Percentiles rank a stretch among this genome's conserved stretches.
Evolutionary conservation across 2,329 filamentous ascomycete species (phyloP).

Genomic region (Microdochium nivale): DNA sequence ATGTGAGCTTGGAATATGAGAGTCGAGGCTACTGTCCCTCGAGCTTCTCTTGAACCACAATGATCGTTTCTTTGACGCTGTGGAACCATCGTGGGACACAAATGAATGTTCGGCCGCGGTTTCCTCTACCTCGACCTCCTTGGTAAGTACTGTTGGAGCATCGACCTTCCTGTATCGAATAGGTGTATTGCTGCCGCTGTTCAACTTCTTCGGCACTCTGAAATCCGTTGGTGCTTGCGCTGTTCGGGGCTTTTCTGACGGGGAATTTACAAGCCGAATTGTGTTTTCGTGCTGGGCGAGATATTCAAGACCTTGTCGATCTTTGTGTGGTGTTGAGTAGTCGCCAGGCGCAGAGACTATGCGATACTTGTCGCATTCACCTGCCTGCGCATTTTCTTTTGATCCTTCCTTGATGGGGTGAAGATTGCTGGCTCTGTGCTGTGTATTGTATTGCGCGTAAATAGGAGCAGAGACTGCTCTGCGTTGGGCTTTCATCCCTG

Average conservation of each 20-base stretch:
- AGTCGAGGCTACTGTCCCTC: constrained; percentile 20
- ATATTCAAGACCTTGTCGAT: constrained; percentile 32
- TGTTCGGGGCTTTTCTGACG: constrained; percentile 23
- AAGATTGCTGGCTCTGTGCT: constrained; percentile 22
- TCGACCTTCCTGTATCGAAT: constrained; percentile 7
- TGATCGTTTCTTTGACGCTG: constrained; percentile 33
- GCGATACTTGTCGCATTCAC: constrained; percentile 25
- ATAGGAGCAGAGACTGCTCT: constrained; percentile 43
- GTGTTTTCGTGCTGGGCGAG: constrained; percentile 39
- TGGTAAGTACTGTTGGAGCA: constrained; percentile 18
- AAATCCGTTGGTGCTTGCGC: constrained; percentile 27
- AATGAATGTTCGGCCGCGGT: constrained; percentile 8
- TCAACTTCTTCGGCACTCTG: constrained; percentile 30
- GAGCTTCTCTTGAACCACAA: constrained; percentile 44
- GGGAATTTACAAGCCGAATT: constrained; percentile 46
- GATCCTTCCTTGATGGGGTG: constrained; percentile 33
- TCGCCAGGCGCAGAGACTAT: constrained; percentile 35
- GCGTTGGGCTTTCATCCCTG: constrained; percentile 24
- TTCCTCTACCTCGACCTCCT: constrained; percentile 7
- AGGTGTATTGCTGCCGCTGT: constrained; percentile 7
- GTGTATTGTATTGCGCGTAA: constrained; percentile 28
- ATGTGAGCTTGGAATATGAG: neutral
- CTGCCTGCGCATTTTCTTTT: constrained; percentile 12
- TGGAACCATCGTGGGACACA: constrained; percentile 10
- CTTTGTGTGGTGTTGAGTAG: constrained; percentile 11